A percentile compares a stretch with the other conserved stretches of the same genome.
These are phyloP conservation scores for Myxozyma geophila DNA, from an alignment of 805 yeast species.

Conservation along the genomic window DNA sequence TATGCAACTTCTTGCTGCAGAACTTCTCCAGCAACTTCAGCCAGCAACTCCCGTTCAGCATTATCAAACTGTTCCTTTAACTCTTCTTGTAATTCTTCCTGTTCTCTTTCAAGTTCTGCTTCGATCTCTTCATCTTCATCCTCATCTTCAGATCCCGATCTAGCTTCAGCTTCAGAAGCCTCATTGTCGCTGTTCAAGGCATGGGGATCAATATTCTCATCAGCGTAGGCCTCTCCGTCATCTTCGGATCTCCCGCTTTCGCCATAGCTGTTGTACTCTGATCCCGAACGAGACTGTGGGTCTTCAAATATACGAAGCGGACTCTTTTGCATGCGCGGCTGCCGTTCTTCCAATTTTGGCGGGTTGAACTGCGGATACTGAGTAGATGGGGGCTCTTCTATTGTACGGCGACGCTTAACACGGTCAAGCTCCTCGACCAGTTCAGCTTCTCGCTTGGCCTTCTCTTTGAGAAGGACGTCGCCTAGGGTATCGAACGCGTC, in stretches of 20 bases:
- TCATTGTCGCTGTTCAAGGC: neutral
- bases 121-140: neutral
- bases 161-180: neutral
- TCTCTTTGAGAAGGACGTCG: constrained; percentile 18
- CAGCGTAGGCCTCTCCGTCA: constrained; percentile 16
- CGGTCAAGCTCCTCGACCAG: neutral
- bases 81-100: neutral
- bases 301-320: constrained; percentile 21
- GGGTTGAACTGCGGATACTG: neutral
- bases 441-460: constrained; percentile 21
- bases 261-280: constrained; percentile 19
- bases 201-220: constrained; percentile 20
- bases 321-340: neutral
- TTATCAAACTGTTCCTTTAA: constrained; percentile 3
- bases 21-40: neutral
- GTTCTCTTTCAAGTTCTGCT: neutral
- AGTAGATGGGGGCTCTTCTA: neutral
- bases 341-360: neutral
- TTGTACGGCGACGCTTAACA: constrained; percentile 12
- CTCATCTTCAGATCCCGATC: neutral
- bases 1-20: too few relatives aligned
- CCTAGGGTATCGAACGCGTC: constrained; percentile 28
- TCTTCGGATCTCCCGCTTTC: constrained; percentile 13
- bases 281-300: constrained; percentile 22
- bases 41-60: neutral